phyloP scores from a whole-genome alignment of 2,329 filamentous ascomycete species.

The Cryphonectria japonica region DNA sequence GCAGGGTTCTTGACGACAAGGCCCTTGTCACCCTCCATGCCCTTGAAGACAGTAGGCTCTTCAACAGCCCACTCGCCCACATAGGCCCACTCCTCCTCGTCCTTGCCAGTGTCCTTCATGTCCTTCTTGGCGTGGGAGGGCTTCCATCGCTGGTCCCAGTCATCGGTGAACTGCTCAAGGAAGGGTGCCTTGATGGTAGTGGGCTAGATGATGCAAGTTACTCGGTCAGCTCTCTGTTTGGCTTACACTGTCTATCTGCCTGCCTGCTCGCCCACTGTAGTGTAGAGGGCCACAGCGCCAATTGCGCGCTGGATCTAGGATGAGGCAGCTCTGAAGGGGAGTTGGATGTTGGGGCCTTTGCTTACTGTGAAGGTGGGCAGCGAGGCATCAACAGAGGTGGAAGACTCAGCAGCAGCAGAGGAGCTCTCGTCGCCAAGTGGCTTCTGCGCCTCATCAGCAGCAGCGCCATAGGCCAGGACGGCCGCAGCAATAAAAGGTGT shows the following conservation, averaged over 20 bases:
- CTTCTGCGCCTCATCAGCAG: constrained; percentile 69
- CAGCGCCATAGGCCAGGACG: constrained; percentile 70
- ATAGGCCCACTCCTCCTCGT: constrained; percentile 96
- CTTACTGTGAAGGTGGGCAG: constrained; percentile 89
- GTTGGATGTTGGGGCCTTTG: constrained; percentile 43
- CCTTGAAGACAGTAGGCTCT: constrained; percentile 88
- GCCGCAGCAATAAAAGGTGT: constrained; percentile 77
- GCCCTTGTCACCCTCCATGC: constrained; percentile 93
- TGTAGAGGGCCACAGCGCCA: background rate
- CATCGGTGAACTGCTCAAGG: constrained; percentile 97
- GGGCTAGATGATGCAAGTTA: constrained; percentile 60
- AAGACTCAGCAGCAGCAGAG: constrained; percentile 48
- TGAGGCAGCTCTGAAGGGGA: background rate
- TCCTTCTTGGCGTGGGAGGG: constrained; percentile 97
- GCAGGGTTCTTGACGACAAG: constrained; percentile 97
- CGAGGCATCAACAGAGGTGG: constrained; percentile 60
- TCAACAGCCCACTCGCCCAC: constrained; percentile 96
- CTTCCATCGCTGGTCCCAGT: constrained; percentile 94
- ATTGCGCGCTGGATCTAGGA: background rate
- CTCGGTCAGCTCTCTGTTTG: constrained; percentile 10
- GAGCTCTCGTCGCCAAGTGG: constrained; percentile 52
- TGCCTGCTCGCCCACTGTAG: background rate
- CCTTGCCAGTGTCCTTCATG: constrained; percentile 68
- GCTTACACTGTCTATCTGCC: background rate
- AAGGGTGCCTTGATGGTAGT: constrained; percentile 89